Base-by-base conservation (phyloP, 352 stramenopile species). In the Phytophthora chlamydospora region DNA sequence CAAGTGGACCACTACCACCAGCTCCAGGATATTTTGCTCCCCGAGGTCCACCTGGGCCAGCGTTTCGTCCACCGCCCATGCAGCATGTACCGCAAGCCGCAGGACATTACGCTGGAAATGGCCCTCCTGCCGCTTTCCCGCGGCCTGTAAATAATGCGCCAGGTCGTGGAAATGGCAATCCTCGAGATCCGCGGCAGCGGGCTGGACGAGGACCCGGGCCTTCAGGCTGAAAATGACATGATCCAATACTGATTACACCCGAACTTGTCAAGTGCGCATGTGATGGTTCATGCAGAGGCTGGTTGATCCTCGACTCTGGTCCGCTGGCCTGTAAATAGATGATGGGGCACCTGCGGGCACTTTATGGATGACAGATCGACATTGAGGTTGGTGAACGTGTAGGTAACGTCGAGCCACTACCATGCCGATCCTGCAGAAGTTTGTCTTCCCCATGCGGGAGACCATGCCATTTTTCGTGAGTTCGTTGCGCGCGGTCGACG, bases 381-480 rank as follows among this genome's bases (percentile, higher is more conserved):
- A 31, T 31, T 31, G 27, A 27, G 24, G 24, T 27, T 48, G 29
- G 21, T 45, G 43, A 38, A 40, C 31, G 29, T 51, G 13, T 53
- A 44, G 48, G 56, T 58, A n/a, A 36, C 40, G 12, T 42, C 2
- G 39, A 8, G 19, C 29, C 13, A 48, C 24, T 58, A 43, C 11
- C 19, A 68, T 68, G 51, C 40, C 48, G 27, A 66, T 62, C 21
- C 67, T 74, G 58, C 73, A 88, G 50, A 82, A 82, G 43, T 71
- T 88, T 34, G 71, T 83, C 17, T 87, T 83, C 54, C 66, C 78
- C 6, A 86, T 90, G 73, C 71, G 82, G 19, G 82, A 91, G 17
- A 82, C 82, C 1, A 93, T 93, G 80, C 81, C 85, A n/a, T 78
- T 91, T 40, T 93, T 93, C 48, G 81, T 95, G 55, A 80, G 78